phyloP scores from a whole-genome alignment of 1,284 basidiomycete genomes.

The Austroboletus sp. region DNA sequence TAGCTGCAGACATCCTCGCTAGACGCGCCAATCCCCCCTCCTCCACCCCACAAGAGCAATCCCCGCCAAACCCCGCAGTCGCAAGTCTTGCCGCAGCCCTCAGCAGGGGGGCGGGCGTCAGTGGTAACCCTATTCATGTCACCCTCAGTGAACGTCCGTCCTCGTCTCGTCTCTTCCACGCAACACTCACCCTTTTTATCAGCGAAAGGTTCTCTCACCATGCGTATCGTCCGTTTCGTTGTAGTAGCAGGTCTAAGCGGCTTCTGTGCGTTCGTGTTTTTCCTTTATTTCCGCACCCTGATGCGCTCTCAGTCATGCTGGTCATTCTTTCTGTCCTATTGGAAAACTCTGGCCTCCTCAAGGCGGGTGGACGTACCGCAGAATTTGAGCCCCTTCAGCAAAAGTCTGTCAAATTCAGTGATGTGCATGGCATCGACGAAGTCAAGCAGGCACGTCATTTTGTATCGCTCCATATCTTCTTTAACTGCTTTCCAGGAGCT shows the following conservation, averaged over 20 bases:
- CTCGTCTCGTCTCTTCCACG: background rate
- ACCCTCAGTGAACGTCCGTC: conserved; percentile 71
- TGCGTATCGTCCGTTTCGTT: conserved; percentile 58
- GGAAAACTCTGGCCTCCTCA: conserved; percentile 87
- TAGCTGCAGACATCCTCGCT: conserved; percentile 54
- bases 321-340: conserved; percentile 82
- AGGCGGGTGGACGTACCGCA: conserved; percentile 69
- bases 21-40: conserved; percentile 24
- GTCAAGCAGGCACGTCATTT: conserved; percentile 64
- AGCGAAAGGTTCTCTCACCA: conserved; percentile 65
- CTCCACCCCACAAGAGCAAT: conserved; percentile 13
- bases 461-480: background rate
- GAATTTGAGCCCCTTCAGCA: conserved; percentile 74
- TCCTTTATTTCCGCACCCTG: background rate
- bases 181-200: conserved; percentile 1
- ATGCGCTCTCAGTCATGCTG: conserved; percentile 54
- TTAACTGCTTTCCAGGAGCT: conserved; percentile 56
- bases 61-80: conserved; percentile 34
- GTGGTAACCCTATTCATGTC: conserved; percentile 64
- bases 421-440: conserved; percentile 92
- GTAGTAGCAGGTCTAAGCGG: conserved; percentile 43
- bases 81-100: conserved; percentile 40
- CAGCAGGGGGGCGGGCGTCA: conserved; percentile 39
- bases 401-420: conserved; percentile 80
- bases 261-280: conserved; percentile 42